A percentile compares a stretch with the other conserved stretches of the same genome.
phyloP scores from a whole-genome alignment of 2,329 filamentous ascomycete genomes.

The Pseudogymnoascus sp. region DNA sequence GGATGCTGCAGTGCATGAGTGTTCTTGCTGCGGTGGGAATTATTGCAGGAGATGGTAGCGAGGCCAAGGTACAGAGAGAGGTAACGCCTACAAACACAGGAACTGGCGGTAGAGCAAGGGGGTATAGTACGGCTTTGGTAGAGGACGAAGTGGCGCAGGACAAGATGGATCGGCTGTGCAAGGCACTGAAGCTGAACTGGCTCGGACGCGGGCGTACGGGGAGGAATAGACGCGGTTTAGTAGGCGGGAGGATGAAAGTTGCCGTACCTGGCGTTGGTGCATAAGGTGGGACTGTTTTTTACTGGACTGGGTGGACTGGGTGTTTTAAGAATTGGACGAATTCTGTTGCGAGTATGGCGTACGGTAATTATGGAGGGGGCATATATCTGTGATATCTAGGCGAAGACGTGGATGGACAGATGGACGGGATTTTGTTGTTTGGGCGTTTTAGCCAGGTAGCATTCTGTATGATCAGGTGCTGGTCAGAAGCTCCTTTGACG shows the following conservation, averaged over 20 bases:
- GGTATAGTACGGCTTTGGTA: constrained; percentile 26
- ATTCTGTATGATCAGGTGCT: neutral
- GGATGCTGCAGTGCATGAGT: constrained; percentile 93
- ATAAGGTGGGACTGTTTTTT: neutral
- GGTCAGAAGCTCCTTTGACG: neutral
- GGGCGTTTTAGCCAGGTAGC: neutral
- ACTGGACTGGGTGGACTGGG: neutral
- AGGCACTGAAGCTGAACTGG: constrained; percentile 94
- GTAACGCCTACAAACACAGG: neutral
- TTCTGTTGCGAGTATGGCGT: constrained; percentile 3
- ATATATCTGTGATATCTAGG: neutral
- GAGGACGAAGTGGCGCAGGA: constrained; percentile 63
- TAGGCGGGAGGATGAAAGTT: constrained; percentile 35
- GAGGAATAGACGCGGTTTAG: constrained; percentile 79
- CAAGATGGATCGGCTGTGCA: constrained; percentile 74
- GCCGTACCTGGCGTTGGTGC: constrained; percentile 10
- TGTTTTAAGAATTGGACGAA: neutral
- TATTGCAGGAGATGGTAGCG: constrained; percentile 19
- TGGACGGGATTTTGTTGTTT: neutral
- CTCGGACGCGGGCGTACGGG: constrained; percentile 82
- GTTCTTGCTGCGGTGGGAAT: constrained; percentile 67
- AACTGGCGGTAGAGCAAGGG: constrained; percentile 21
- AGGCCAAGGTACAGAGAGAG: neutral
- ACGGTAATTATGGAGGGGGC: neutral
- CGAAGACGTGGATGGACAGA: neutral